Evolutionary conservation across 352 stramenopile genomes (phyloP).

Genomic region (Phytophthora pluvialis): DNA sequence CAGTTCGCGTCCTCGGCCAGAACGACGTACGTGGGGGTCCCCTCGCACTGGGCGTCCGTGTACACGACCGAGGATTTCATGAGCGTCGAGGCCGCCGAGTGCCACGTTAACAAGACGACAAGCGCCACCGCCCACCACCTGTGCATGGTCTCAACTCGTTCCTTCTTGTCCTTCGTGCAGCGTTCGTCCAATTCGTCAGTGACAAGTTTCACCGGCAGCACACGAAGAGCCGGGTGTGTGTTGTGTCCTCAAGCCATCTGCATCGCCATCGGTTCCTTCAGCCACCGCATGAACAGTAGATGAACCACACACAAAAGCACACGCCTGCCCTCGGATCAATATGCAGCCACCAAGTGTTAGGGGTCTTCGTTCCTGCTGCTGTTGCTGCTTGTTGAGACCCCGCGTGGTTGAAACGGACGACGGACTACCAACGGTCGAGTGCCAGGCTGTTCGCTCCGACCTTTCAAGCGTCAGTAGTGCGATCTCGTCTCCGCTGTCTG

Average conservation of each 20-base stretch:
- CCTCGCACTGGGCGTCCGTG: slow-evolving; percentile 10
- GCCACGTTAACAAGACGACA: not conserved
- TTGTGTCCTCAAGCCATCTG: slow-evolving; percentile 7
- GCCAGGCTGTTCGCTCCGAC: not conserved
- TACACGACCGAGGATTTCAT: slow-evolving; percentile 15
- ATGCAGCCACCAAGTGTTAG: slow-evolving; percentile 8
- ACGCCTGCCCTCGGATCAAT: not conserved
- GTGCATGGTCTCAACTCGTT: not conserved
- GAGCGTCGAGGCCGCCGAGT: not conserved
- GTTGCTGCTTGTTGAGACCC: too few species aligned
- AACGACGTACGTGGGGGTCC: slow-evolving; percentile 1
- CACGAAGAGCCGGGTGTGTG: slow-evolving; percentile 7
- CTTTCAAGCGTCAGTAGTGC: not conserved
- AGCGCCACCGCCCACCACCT: too few species aligned
- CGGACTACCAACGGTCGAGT: not conserved
- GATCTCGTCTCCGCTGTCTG: not conserved
- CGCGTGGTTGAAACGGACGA: not conserved
- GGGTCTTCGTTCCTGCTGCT: not conserved
- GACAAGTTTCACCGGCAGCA: not conserved
- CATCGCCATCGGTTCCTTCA: slow-evolving; percentile 4
- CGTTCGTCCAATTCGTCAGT: slow-evolving; percentile 7
- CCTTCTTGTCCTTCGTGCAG: not conserved
- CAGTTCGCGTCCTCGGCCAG: slow-evolving; percentile 2
- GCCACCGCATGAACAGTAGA: not conserved
- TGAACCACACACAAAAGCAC: not conserved